phyloP scores from a whole-genome alignment of 306 rosid genomes.

The Trichosanthes cucumerina region DNA sequence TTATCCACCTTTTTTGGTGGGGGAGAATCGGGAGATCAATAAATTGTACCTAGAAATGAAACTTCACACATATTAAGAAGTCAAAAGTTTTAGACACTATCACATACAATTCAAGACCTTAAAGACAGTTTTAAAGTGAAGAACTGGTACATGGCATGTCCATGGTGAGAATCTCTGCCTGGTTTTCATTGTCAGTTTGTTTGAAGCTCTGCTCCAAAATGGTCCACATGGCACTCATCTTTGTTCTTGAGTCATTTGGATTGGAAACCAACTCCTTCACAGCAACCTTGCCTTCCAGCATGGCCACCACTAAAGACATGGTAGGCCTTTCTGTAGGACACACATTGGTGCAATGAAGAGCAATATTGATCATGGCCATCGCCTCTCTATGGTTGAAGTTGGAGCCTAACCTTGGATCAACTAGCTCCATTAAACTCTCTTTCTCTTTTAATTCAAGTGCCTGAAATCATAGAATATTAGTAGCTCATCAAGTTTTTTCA shows the following conservation, averaged over 20 bases:
- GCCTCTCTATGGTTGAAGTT: neutral
- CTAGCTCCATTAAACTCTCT: neutral
- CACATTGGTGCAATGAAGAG: neutral
- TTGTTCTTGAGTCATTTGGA: neutral
- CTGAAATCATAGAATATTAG: neutral
- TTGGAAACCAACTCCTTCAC: neutral
- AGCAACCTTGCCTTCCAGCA: neutral
- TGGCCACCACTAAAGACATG: neutral
- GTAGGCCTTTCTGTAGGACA: neutral
- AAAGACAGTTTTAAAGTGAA: neutral
- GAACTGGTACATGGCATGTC: neutral
- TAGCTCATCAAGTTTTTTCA: neutral
- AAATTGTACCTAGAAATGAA: neutral
- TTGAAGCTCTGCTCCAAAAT: neutral
- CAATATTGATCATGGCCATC: neutral
- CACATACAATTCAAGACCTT: neutral
- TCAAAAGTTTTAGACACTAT: neutral
- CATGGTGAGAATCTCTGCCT: neutral
- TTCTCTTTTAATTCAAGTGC: neutral
- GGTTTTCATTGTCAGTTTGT: neutral
- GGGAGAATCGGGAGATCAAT: no score
- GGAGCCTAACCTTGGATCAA: neutral
- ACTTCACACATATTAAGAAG: no score
- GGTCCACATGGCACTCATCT: neutral
- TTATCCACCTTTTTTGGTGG: no score